Percentiles rank a stretch among this genome's conserved stretches.
phyloP scores from a whole-genome alignment of 192 early-diverging fungal genomes.

The Haplosporangium gracile region DNA sequence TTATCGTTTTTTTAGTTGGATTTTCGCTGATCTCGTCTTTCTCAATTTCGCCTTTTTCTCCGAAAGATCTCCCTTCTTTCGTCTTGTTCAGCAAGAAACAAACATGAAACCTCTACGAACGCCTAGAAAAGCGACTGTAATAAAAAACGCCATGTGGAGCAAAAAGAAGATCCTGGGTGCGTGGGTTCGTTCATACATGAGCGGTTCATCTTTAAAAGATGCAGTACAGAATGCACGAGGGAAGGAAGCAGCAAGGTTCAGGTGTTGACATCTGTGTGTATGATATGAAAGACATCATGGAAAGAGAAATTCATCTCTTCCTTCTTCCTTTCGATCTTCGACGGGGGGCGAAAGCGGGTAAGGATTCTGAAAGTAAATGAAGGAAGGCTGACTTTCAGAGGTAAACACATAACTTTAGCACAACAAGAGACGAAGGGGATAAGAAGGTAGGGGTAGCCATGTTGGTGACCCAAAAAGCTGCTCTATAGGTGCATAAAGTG shows the following conservation, averaged over 20 bases:
- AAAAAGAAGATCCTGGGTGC: not conserved
- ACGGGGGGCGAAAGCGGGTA: not conserved
- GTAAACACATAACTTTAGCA: not conserved
- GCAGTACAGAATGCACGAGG: not conserved
- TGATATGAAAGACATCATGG: not conserved
- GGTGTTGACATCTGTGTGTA: not conserved
- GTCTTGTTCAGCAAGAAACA: not conserved
- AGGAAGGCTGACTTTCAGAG: not conserved
- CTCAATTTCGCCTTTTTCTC: not conserved
- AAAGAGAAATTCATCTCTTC: not conserved
- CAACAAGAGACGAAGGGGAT: not conserved
- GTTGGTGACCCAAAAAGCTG: not conserved
- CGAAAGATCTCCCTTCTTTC: not conserved
- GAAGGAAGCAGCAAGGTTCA: not conserved
- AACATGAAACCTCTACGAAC: not conserved
- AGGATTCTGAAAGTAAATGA: not conserved
- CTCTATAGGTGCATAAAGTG: not conserved
- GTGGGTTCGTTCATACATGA: not conserved
- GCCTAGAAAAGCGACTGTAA: not conserved
- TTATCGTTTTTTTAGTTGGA: too few species aligned
- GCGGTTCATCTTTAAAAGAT: not conserved
- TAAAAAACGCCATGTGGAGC: not conserved
- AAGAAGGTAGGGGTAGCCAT: not conserved
- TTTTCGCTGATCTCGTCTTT: too few species aligned
- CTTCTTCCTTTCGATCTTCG: not conserved